Percentiles rank a stretch among this genome's conserved stretches.
Conservation (phyloP, 2,329 filamentous ascomycete species). For the Fusarium xylarioides region DNA sequence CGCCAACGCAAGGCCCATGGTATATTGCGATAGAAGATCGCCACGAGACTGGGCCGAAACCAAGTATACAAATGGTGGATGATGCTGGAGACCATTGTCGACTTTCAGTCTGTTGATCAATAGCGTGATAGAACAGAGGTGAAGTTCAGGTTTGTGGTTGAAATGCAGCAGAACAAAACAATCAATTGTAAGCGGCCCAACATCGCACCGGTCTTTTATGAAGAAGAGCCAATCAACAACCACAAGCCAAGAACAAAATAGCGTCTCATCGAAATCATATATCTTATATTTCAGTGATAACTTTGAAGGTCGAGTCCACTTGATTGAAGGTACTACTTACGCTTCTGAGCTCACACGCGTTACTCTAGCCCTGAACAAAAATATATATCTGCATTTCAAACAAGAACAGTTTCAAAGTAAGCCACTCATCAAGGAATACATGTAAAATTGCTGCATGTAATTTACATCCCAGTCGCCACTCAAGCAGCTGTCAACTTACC, state of each 20-base stretch:
- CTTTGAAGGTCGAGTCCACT: background rate
- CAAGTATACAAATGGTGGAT: conserved; percentile 25
- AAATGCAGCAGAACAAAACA: background rate
- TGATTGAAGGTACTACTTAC: background rate
- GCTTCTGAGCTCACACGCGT: background rate
- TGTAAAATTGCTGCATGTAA: background rate
- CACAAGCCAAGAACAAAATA: background rate
- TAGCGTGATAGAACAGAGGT: background rate
- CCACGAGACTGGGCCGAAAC: conserved; percentile 45
- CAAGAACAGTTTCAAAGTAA: background rate
- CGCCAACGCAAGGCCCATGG: conserved; percentile 54
- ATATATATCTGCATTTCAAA: background rate
- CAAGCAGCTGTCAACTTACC: background rate
- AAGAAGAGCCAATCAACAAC: background rate
- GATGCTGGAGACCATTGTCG: conserved; percentile 2
- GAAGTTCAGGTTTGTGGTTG: background rate
- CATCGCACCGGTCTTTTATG: background rate
- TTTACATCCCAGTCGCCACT: conserved; percentile 8
- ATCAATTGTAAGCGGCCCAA: conserved; percentile 23
- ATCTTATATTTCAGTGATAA: background rate
- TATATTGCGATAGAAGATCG: conserved; percentile 49
- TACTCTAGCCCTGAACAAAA: background rate
- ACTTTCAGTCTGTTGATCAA: accelerated
- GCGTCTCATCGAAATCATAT: too few species aligned
- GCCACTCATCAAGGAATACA: background rate